Percentiles rank a stretch among this genome's conserved stretches.
These are phyloP conservation scores for Laburnicola sp. DNA, from an alignment of 2,329 filamentous ascomycete genomes.

Conservation along the genomic window DNA sequence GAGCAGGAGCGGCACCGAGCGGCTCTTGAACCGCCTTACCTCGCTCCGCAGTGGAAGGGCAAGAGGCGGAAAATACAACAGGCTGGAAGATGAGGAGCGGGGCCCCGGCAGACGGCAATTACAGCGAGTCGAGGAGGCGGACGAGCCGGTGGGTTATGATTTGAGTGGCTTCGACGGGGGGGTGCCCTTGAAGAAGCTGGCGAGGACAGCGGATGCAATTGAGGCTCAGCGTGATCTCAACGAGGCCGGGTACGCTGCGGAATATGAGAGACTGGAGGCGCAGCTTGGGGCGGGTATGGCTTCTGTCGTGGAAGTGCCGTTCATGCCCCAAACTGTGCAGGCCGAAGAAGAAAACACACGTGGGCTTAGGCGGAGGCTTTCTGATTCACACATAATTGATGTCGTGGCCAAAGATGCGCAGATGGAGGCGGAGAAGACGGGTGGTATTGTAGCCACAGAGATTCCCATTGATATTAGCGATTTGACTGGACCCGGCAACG, in stretches of 20 bases:
- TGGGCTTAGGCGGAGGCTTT: constrained; percentile 27
- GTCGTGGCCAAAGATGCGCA: constrained; percentile 43
- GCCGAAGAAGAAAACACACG: constrained; percentile 15
- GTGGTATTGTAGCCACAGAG: constrained; percentile 49
- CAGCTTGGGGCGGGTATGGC: constrained; percentile 44
- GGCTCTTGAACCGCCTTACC: constrained; percentile 36
- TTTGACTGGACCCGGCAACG: constrained; percentile 37
- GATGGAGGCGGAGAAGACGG: constrained; percentile 48
- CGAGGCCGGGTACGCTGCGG: constrained; percentile 40
- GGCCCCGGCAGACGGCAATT: constrained; percentile 15
- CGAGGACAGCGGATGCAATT: constrained; percentile 18
- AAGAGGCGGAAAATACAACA: constrained; percentile 32
- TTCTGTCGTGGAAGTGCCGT: constrained; percentile 41
- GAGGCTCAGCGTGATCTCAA: constrained; percentile 26
- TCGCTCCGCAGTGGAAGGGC: constrained; percentile 29
- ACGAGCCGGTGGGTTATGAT: constrained; percentile 34
- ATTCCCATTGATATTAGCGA: constrained; percentile 50
- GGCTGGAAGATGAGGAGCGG: constrained; percentile 39
- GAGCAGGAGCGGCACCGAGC: constrained; percentile 31
- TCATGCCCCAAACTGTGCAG: constrained; percentile 25
- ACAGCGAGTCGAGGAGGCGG: constrained; percentile 33
- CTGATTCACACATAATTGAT: constrained; percentile 21
- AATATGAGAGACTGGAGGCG: constrained; percentile 40
- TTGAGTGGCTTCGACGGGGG: constrained; percentile 32
- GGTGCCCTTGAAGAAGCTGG: constrained; percentile 28